Percentiles rank a stretch among this genome's conserved stretches.
phyloP scores from a whole-genome alignment of 1,284 basidiomycete species.

The Uromyces viciae-fabae region DNA sequence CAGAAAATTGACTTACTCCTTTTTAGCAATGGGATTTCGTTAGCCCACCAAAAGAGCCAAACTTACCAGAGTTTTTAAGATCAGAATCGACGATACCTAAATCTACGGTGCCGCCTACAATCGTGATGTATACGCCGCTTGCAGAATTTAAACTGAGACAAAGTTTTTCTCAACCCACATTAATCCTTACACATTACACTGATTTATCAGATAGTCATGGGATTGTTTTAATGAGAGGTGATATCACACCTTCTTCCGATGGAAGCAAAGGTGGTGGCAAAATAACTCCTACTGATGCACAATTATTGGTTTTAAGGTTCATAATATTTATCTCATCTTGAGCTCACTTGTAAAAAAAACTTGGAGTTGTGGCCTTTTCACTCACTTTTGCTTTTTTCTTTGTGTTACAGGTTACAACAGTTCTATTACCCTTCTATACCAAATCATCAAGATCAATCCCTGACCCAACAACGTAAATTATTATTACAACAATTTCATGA shows the following conservation, averaged over 20 bases:
- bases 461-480: conserved; percentile 55
- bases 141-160: conserved; percentile 87
- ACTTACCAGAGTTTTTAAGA: not conserved
- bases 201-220: conserved; percentile 77
- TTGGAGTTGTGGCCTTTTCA: not conserved
- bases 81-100: conserved; percentile 44
- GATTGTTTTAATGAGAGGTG: conserved; percentile 81
- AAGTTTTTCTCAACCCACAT: conserved; percentile 82
- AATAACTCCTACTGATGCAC: conserved; percentile 41
- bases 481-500: conserved; percentile 70
- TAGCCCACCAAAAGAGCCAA: not conserved
- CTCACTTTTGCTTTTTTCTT: not conserved
- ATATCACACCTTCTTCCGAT: conserved; percentile 72
- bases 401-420: conserved; percentile 30
- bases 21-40: conserved; percentile 41
- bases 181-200: conserved; percentile 87
- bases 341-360: not conserved
- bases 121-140: conserved; percentile 85
- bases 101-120: conserved; percentile 32
- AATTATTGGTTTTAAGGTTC: conserved; percentile 62
- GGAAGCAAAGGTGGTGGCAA: conserved; percentile 52
- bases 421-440: conserved; percentile 47
- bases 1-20: not conserved
- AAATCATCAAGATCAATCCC: not conserved
- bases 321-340: conserved; percentile 59